A percentile compares a stretch with the other conserved stretches of the same genome.
These are phyloP conservation scores for Spiromastix sp. DNA, from an alignment of 2,329 filamentous ascomycete species.

Conservation along the genomic window DNA sequence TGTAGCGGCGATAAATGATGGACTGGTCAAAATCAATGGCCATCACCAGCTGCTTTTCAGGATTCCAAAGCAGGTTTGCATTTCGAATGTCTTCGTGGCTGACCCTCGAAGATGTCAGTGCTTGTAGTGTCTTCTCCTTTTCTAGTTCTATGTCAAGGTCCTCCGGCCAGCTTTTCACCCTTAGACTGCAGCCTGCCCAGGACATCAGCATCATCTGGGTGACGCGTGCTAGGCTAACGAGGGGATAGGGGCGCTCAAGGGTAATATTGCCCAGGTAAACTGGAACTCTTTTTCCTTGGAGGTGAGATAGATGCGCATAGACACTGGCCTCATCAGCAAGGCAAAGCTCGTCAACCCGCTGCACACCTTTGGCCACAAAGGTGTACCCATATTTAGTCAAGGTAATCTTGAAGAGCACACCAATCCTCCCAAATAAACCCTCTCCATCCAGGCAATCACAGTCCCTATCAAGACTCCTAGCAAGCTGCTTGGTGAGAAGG, in stretches of 20 bases:
- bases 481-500: background rate
- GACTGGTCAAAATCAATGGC: conserved; percentile 1
- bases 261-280: conserved; percentile 2
- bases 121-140: background rate
- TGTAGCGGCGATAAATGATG: background rate
- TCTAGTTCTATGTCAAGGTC: background rate
- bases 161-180: background rate
- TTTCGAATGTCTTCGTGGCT: background rate
- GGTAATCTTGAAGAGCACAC: conserved; percentile 4
- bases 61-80: background rate
- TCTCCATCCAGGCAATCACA: no score
- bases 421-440: conserved; percentile 2
- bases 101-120: background rate
- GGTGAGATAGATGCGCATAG: conserved; percentile 2
- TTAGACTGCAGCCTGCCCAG: background rate
- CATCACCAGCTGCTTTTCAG: conserved; percentile 1
- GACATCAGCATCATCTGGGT: conserved; percentile 6
- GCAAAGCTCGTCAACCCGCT: background rate
- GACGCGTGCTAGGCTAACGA: conserved; percentile 2
- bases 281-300: conserved; percentile 2
- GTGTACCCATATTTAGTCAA: conserved; percentile 4
- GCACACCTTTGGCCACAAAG: conserved; percentile 5
- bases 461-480: conserved; percentile 1
- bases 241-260: conserved; percentile 3
- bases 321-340: conserved; percentile 1